Conservation (phyloP, 2,329 filamentous ascomycete species). For the Fusarium lyarnte region DNA sequence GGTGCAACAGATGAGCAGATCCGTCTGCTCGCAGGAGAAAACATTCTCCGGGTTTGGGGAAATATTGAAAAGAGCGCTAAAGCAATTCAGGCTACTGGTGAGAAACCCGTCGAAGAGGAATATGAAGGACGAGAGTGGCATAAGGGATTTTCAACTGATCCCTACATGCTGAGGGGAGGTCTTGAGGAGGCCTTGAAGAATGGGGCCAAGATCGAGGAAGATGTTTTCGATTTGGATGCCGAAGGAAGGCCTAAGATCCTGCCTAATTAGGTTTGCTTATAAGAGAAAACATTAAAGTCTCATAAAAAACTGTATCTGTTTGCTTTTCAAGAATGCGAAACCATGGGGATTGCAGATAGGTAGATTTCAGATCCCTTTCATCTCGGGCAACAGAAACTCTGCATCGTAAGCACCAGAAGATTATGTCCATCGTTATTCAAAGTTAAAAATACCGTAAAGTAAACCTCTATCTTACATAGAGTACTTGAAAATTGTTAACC, state of each 20-base stretch:
- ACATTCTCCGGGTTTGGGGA: constrained; percentile 45
- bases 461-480: background rate
- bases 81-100: constrained; percentile 31
- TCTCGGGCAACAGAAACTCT: background rate
- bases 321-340: background rate
- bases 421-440: background rate
- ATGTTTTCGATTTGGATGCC: constrained; percentile 3
- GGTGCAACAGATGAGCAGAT: constrained; percentile 46
- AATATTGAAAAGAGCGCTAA: constrained; percentile 41
- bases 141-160: constrained; percentile 38
- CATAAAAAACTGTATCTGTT: background rate
- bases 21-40: constrained; percentile 41
- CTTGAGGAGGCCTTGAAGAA: constrained; percentile 23
- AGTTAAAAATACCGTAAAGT: background rate
- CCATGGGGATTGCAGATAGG: background rate
- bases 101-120: constrained; percentile 45
- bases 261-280: background rate
- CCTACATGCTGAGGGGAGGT: constrained; percentile 39
- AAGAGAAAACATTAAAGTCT: background rate
- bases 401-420: no score
- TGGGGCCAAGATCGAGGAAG: constrained; percentile 12
- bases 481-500: no score
- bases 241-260: constrained; percentile 1
- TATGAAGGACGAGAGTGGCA: constrained; percentile 43
- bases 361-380: background rate